Evolutionary conservation across 1,284 basidiomycete species (phyloP).

Genomic region (Ganoderma lucidum): DNA sequence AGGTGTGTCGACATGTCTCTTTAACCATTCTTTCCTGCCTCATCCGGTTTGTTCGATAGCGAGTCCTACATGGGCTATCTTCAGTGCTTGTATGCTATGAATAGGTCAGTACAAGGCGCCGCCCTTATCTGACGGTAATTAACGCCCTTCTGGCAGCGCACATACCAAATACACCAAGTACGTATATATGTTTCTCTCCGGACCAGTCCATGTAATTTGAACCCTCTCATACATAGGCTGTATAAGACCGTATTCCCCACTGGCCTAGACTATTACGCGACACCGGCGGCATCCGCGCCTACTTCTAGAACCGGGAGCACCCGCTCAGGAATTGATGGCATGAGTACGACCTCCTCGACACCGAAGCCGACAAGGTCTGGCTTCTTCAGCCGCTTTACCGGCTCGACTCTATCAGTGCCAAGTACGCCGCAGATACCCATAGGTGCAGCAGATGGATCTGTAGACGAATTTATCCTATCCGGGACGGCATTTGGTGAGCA

Average conservation of each 20-base stretch:
- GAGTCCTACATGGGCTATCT: slow-evolving; percentile 83
- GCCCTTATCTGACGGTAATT: not conserved
- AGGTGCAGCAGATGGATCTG: slow-evolving; percentile 52
- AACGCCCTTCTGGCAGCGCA: slow-evolving; percentile 50
- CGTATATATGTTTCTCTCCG: slow-evolving; percentile 28
- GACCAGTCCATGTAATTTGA: slow-evolving; percentile 17
- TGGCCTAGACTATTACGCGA: slow-evolving; percentile 62
- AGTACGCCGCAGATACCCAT: slow-evolving; percentile 30
- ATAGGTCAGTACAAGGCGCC: slow-evolving; percentile 51
- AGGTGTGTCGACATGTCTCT: slow-evolving; percentile 51
- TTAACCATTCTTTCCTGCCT: slow-evolving; percentile 10
- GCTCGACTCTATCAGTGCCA: slow-evolving; percentile 34
- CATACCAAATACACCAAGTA: slow-evolving; percentile 80
- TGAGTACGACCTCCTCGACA: slow-evolving; percentile 37
- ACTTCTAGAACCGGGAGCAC: slow-evolving; percentile 49
- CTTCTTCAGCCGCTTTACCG: slow-evolving; percentile 51
- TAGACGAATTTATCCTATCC: slow-evolving; percentile 76
- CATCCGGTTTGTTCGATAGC: slow-evolving; percentile 43
- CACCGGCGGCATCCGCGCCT: slow-evolving; percentile 54
- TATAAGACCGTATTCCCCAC: slow-evolving; percentile 78
- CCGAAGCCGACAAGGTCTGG: slow-evolving; percentile 36
- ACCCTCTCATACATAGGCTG: slow-evolving; percentile 50
- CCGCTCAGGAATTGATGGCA: slow-evolving; percentile 42
- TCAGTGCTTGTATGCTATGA: slow-evolving; percentile 77
- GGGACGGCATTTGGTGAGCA: slow-evolving; percentile 76